phyloP scores from a whole-genome alignment of 2,329 filamentous ascomycete genomes.

The Penicillium sp. region DNA sequence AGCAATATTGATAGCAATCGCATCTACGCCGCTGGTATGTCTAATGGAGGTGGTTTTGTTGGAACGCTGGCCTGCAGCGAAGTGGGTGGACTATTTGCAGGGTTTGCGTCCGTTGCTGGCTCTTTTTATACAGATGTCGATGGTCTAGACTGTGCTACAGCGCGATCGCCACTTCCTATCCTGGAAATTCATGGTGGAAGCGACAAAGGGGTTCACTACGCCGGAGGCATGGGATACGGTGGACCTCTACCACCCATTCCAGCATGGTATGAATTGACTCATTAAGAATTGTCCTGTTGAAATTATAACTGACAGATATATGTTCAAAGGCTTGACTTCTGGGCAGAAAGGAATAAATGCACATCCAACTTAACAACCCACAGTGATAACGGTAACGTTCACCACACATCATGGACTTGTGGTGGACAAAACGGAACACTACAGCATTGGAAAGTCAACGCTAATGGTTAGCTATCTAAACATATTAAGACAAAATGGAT shows the following conservation, averaged over 20 bases:
- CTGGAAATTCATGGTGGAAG: constrained; percentile 50
- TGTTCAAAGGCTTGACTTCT: constrained; percentile 25
- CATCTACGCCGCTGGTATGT: constrained; percentile 47
- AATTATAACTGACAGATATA: neutral
- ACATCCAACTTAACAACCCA: constrained; percentile 29
- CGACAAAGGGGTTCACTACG: constrained; percentile 46
- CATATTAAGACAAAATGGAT: neutral
- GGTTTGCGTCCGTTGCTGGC: constrained; percentile 45
- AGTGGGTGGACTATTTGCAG: constrained; percentile 42
- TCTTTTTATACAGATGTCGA: constrained; percentile 46
- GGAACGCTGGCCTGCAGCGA: constrained; percentile 43
- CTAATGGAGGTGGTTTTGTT: constrained; percentile 49
- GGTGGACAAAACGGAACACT: constrained; percentile 30
- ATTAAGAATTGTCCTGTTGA: neutral
- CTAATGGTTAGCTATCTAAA: constrained; percentile 34
- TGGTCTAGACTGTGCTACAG: constrained; percentile 29
- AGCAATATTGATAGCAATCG: constrained; percentile 42
- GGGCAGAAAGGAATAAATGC: constrained; percentile 42
- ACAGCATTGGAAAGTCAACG: constrained; percentile 45
- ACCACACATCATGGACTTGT: constrained; percentile 44
- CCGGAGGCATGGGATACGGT: constrained; percentile 40
- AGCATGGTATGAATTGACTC: constrained; percentile 38
- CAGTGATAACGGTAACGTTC: constrained; percentile 39
- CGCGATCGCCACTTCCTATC: constrained; percentile 40
- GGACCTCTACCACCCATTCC: constrained; percentile 45